Percentiles rank a stretch among this genome's conserved stretches.
Conservation (phyloP, 805 yeast genomes). For the Brettanomyces naardenensis region DNA sequence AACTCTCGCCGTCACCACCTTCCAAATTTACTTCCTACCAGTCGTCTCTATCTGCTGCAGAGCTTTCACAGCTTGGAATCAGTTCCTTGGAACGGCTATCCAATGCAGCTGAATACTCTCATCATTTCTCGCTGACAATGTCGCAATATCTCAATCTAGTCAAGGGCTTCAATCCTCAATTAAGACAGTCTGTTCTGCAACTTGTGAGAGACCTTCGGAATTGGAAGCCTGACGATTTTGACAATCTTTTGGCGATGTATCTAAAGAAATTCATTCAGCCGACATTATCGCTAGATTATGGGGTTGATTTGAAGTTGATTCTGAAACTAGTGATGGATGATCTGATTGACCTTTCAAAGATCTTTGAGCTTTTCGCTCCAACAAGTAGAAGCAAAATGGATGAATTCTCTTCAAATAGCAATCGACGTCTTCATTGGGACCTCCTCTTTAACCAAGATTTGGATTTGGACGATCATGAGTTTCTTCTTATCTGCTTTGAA, state of each 20-base stretch:
- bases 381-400: conserved; percentile 8
- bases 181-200: conserved; percentile 6
- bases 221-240: conserved; percentile 31
- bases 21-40: background rate
- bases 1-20: background rate
- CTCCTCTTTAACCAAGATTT: conserved; percentile 16
- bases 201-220: conserved; percentile 24
- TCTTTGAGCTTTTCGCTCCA: conserved; percentile 26
- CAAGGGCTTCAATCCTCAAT: conserved; percentile 14
- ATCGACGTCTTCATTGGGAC: conserved; percentile 18
- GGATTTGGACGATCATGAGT: conserved; percentile 13
- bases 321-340: conserved; percentile 30
- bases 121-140: conserved; percentile 19
- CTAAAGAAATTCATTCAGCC: conserved; percentile 22
- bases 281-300: conserved; percentile 27
- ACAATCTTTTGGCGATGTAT: conserved; percentile 16
- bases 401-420: conserved; percentile 12
- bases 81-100: conserved; percentile 20
- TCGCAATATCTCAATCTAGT: conserved; percentile 19
- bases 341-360: conserved; percentile 25
- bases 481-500: conserved; percentile 11
- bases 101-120: conserved; percentile 26
- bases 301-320: conserved; percentile 28
- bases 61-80: conserved; percentile 18
- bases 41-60: conserved; percentile 10